Conservation (phyloP, 306 rosid genomes). For the Urtica urens region DNA sequence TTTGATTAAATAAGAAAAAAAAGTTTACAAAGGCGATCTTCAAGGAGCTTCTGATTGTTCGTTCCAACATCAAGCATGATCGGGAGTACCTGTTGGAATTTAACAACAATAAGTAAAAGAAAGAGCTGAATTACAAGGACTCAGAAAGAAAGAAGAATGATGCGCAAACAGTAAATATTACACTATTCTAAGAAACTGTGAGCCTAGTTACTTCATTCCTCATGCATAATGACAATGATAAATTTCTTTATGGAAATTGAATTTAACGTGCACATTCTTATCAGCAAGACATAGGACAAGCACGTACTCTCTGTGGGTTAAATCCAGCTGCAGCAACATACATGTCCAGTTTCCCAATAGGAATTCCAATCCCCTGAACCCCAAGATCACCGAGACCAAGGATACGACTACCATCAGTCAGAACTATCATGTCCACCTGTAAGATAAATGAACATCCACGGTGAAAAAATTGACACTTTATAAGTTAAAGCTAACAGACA, state of each 20-base stretch:
- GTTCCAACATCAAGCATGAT: conserved; percentile 98
- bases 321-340: conserved; percentile 99
- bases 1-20: background rate
- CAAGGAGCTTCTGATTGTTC: conserved; percentile 81
- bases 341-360: conserved; percentile 94
- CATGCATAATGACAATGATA: background rate
- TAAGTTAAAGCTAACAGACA: background rate
- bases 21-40: conserved; percentile 70
- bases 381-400: conserved; percentile 99
- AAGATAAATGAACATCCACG: conserved; percentile 19
- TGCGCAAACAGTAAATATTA: no score
- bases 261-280: background rate
- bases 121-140: conserved; percentile 6
- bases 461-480: background rate
- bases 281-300: conserved; percentile 3
- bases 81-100: conserved; percentile 69
- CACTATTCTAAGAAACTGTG: background rate
- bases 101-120: conserved; percentile 17
- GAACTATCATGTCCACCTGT: conserved; percentile 99
- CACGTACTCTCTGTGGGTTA: conserved; percentile 82
- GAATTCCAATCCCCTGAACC: conserved; percentile 98
- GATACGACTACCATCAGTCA: conserved; percentile 98
- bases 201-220: background rate
- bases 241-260: background rate
- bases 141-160: no score